Conservation (phyloP, 75 land plant species). For the Isoetes taiwanensis region DNA sequence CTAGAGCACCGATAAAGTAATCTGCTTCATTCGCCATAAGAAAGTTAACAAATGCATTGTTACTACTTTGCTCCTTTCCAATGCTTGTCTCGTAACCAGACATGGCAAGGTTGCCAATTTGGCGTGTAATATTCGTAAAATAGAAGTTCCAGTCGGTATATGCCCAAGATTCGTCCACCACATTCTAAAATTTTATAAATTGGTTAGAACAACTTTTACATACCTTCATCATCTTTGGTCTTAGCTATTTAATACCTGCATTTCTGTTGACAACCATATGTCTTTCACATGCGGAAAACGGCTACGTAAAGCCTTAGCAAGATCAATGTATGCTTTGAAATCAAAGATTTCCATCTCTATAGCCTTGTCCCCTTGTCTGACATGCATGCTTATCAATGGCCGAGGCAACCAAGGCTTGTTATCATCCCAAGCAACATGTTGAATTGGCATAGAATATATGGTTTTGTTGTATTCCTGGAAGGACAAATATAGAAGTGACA, state of each 20-base stretch:
- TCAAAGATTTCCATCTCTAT: slow-evolving; percentile 33
- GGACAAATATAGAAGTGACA: background rate
- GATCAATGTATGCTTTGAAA: slow-evolving; percentile 25
- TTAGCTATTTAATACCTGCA: slow-evolving; percentile 42
- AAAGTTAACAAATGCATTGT: slow-evolving; percentile 72
- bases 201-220: background rate
- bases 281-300: slow-evolving; percentile 14
- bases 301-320: slow-evolving; percentile 18
- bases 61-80: slow-evolving; percentile 56
- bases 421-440: slow-evolving; percentile 47
- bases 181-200: slow-evolving; percentile 32
- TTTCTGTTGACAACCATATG: slow-evolving; percentile 67
- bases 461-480: background rate
- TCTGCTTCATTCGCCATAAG: slow-evolving; percentile 68
- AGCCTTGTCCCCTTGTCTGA: slow-evolving; percentile 86
- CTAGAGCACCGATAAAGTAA: slow-evolving; percentile 63
- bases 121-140: slow-evolving; percentile 56
- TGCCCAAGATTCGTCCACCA: slow-evolving; percentile 35
- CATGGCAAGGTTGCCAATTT: slow-evolving; percentile 55
- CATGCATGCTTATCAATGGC: slow-evolving; percentile 78
- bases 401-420: slow-evolving; percentile 64
- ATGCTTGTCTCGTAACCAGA: slow-evolving; percentile 61
- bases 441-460: slow-evolving; percentile 15
- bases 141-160: slow-evolving; percentile 64
- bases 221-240: background rate